A percentile compares a stretch with the other conserved stretches of the same genome.
phyloP scores from a whole-genome alignment of 306 rosid species.

The Gynostemma pentaphyllum region DNA sequence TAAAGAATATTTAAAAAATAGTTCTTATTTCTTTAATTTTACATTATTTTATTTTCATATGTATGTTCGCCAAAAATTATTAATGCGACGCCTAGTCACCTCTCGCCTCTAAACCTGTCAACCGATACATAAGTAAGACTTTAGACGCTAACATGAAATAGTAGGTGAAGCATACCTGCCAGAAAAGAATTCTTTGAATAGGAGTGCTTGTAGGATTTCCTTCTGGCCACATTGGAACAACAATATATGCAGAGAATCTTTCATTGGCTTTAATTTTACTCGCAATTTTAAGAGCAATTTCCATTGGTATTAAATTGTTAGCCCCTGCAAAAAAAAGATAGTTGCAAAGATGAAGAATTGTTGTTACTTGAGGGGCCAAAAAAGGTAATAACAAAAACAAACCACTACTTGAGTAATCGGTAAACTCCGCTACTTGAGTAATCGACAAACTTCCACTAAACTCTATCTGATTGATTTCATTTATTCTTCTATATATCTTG shows the following conservation, averaged over 20 bases:
- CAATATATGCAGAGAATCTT: constrained; percentile 56
- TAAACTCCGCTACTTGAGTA: too few relatives aligned
- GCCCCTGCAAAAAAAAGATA: constrained; percentile 36
- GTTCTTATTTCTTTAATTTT: too few relatives aligned
- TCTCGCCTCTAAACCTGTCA: too few relatives aligned
- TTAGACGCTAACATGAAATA: neutral
- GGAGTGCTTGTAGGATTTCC: constrained; percentile 62
- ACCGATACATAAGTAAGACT: neutral
- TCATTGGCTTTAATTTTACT: constrained; percentile 55
- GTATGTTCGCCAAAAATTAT: too few relatives aligned
- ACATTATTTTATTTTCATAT: too few relatives aligned
- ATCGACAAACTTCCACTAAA: neutral
- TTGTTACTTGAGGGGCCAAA: neutral
- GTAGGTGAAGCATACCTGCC: constrained; percentile 48
- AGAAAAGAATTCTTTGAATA: constrained; percentile 64
- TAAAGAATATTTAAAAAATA: too few relatives aligned
- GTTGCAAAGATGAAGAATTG: neutral
- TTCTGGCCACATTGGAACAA: constrained; percentile 94
- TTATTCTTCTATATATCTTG: too few relatives aligned
- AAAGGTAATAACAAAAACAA: neutral
- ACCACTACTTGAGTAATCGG: too few relatives aligned
- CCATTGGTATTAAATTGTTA: constrained; percentile 76
- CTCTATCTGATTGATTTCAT: neutral
- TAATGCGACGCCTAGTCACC: too few relatives aligned
- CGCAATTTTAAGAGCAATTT: constrained; percentile 67